Evolutionary conservation across 2,329 filamentous ascomycete species (phyloP).

Genomic region (Diplodia sapinea): DNA sequence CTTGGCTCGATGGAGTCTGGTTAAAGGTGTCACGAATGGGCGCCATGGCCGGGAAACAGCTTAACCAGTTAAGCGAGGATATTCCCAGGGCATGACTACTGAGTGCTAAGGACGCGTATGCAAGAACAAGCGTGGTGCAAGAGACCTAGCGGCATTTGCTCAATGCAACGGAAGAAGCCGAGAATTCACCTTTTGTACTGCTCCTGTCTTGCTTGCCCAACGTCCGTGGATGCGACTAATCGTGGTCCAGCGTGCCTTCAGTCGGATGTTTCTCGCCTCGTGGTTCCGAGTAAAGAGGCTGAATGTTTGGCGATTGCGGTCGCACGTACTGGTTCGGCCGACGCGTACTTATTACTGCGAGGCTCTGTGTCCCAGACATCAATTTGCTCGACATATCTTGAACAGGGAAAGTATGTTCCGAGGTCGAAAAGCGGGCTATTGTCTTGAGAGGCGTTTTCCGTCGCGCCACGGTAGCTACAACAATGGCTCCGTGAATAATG

Average conservation of each 20-base stretch:
- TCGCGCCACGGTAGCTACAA: neutral
- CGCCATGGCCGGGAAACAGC: neutral
- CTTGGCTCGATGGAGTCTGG: neutral
- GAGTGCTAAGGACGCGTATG: neutral
- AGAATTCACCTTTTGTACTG: neutral
- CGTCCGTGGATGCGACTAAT: neutral
- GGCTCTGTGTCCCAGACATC: neutral
- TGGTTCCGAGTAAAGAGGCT: neutral
- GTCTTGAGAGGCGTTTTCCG: neutral
- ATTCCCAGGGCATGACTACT: neutral
- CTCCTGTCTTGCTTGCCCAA: neutral
- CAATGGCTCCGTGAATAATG: neutral
- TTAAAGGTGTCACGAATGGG: conserved; percentile 15
- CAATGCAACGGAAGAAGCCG: neutral
- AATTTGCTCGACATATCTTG: neutral
- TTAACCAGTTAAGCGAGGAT: neutral
- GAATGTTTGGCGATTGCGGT: neutral
- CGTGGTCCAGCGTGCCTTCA: neutral
- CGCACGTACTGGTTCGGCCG: neutral
- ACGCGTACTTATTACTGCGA: too few species aligned
- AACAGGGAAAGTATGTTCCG: neutral
- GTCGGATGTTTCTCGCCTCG: neutral
- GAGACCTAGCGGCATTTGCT: neutral
- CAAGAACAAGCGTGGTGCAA: neutral
- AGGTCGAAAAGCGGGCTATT: neutral